phyloP scores from a whole-genome alignment of 805 yeast genomes.

The Metschnikowia borealis region DNA sequence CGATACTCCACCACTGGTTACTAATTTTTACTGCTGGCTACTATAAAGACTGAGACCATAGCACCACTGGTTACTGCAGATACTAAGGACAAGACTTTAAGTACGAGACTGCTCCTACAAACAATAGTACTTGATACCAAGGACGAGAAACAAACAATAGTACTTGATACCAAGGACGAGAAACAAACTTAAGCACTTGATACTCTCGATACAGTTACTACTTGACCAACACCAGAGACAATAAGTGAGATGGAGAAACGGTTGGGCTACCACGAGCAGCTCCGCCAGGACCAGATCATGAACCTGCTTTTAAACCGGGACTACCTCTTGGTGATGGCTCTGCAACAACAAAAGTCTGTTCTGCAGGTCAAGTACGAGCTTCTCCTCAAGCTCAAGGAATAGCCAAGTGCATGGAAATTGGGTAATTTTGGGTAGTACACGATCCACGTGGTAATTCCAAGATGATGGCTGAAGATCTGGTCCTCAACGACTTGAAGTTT shows the following conservation, averaged over 20 bases:
- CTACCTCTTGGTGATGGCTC: slow-evolving; percentile 35
- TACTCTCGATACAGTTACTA: too few relatives aligned
- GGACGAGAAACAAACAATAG: too few relatives aligned
- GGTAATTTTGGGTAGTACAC: too few relatives aligned
- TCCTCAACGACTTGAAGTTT: slow-evolving; percentile 61
- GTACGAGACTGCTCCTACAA: too few relatives aligned
- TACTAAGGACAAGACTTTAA: too few relatives aligned
- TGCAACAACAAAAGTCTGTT: slow-evolving; percentile 40
- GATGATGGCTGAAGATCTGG: slow-evolving; percentile 32
- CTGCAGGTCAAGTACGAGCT: slow-evolving; percentile 41
- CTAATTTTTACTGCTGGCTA: too few relatives aligned
- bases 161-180: too few relatives aligned
- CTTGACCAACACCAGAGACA: not conserved
- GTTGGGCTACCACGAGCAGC: slow-evolving; percentile 17
- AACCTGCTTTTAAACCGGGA: slow-evolving; percentile 40
- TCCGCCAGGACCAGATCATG: slow-evolving; percentile 31
- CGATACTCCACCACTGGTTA: too few relatives aligned
- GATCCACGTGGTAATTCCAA: slow-evolving; percentile 30
- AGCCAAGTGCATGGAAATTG: not conserved
- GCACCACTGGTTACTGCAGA: too few relatives aligned
- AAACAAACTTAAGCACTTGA: too few relatives aligned
- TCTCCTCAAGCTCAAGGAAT: slow-evolving; percentile 21
- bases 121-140: too few relatives aligned
- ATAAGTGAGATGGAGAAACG: slow-evolving; percentile 10
- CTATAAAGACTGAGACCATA: too few relatives aligned